Conservation (phyloP, 306 rosid genomes). For the Dalbergia oliveri region DNA sequence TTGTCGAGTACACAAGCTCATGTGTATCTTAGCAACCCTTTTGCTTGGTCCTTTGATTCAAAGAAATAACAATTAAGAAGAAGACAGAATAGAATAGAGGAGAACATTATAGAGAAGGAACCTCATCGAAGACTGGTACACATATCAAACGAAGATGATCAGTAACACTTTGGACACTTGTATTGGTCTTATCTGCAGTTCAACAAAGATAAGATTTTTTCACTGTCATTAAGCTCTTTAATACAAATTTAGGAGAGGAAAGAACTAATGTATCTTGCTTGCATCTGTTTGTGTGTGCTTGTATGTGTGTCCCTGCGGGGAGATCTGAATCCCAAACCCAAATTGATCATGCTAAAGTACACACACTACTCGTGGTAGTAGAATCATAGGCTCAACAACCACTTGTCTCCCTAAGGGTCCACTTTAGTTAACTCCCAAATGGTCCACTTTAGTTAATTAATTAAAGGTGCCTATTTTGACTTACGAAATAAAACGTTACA, state of each 20-base stretch:
- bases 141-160: constrained; percentile 40
- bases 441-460: constrained; percentile 33
- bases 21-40: neutral
- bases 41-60: neutral
- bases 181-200: constrained; percentile 36
- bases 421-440: constrained; percentile 24
- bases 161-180: neutral
- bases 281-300: neutral
- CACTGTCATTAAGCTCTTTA: constrained; percentile 38
- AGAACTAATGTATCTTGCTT: constrained; percentile 34
- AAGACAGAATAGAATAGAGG: constrained; percentile 23
- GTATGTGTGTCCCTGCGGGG: neutral
- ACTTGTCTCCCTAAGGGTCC: constrained; percentile 48
- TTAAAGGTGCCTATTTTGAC: neutral
- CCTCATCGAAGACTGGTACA: constrained; percentile 32
- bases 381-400: constrained; percentile 56
- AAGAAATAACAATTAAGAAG: neutral
- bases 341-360: constrained; percentile 48
- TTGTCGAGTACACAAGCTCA: neutral
- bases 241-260: constrained; percentile 32
- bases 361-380: constrained; percentile 42
- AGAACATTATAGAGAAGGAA: constrained; percentile 40
- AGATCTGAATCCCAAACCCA: constrained; percentile 43
- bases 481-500: neutral
- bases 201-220: constrained; percentile 32